Percentiles rank a stretch among this genome's conserved stretches.
Conservation (phyloP, 2,329 filamentous ascomycete genomes). For the Hypoxylon sp. region DNA sequence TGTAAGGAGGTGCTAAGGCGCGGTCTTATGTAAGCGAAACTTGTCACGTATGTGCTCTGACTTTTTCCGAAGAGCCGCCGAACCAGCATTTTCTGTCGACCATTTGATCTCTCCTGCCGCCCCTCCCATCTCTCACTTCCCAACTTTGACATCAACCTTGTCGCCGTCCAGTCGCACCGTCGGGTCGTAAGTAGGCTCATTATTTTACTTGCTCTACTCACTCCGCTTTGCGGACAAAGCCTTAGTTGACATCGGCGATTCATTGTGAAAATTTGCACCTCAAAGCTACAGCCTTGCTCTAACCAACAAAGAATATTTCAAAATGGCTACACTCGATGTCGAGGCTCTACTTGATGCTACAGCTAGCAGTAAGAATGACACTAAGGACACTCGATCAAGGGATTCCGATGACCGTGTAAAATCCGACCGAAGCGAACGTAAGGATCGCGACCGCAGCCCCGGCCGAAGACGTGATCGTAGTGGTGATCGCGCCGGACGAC, state of each 20-base stretch:
- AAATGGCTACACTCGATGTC: slow-evolving; percentile 75
- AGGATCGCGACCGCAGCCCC: slow-evolving; percentile 61
- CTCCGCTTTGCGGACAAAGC: slow-evolving; percentile 11
- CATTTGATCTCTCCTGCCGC: slow-evolving; percentile 31
- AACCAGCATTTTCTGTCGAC: slow-evolving; percentile 35
- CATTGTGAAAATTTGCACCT: slow-evolving; percentile 5
- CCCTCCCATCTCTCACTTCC: slow-evolving; percentile 36
- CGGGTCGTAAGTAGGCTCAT: slow-evolving; percentile 27
- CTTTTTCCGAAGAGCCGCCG: slow-evolving; percentile 36
- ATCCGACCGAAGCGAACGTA: slow-evolving; percentile 66
- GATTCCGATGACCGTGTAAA: slow-evolving; percentile 73
- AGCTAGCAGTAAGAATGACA: slow-evolving; percentile 71
- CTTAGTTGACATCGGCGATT: not conserved
- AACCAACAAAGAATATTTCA: slow-evolving; percentile 41
- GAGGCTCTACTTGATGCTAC: slow-evolving; percentile 92
- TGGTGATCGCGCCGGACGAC: slow-evolving; percentile 66
- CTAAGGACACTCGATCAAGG: slow-evolving; percentile 62
- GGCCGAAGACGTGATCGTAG: slow-evolving; percentile 65
- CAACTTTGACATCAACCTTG: slow-evolving; percentile 23
- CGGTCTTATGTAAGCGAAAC: slow-evolving; percentile 5
- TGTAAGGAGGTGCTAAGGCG: too few relatives aligned
- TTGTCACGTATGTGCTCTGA: not conserved
- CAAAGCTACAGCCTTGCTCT: slow-evolving; percentile 11
- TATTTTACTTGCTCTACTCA: slow-evolving; percentile 12
- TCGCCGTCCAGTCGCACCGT: slow-evolving; percentile 23